phyloP scores from a whole-genome alignment of 441 rosid genomes.

The Manihot esculenta region DNA sequence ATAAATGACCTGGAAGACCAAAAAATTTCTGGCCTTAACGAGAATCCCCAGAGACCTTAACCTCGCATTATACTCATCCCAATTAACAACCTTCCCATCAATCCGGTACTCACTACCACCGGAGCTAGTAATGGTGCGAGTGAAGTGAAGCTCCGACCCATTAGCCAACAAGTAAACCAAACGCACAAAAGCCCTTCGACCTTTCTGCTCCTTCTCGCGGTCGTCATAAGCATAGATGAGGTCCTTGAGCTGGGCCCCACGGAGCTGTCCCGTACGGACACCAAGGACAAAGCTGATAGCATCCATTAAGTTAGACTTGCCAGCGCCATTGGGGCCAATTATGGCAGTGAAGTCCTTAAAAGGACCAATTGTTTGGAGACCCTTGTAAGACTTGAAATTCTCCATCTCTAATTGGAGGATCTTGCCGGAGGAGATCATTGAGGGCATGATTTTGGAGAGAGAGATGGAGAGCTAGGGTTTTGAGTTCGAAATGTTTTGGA shows the following conservation, averaged over 20 bases:
- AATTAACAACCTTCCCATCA: slow-evolving; percentile 71
- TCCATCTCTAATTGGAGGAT: slow-evolving; percentile 81
- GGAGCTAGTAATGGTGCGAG: slow-evolving; percentile 65
- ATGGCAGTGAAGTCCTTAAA: slow-evolving; percentile 98
- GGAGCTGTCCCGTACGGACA: slow-evolving; percentile 93
- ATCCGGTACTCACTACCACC: slow-evolving; percentile 94
- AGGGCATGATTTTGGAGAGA: slow-evolving; percentile 52
- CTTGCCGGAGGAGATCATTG: slow-evolving; percentile 68
- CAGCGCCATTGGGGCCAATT: slow-evolving; percentile 97
- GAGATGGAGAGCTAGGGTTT: slow-evolving; percentile 14
- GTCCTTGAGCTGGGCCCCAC: slow-evolving; percentile 96
- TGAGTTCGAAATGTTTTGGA: neutral
- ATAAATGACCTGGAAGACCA: slow-evolving; percentile 87
- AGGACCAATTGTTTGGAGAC: slow-evolving; percentile 80
- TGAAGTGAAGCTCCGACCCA: slow-evolving; percentile 81
- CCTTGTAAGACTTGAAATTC: slow-evolving; percentile 98
- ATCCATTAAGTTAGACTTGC: slow-evolving; percentile 98
- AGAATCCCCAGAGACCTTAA: slow-evolving; percentile 86
- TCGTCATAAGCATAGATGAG: slow-evolving; percentile 93
- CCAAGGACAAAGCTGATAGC: slow-evolving; percentile 99
- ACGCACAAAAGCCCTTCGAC: slow-evolving; percentile 83
- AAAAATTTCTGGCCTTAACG: slow-evolving; percentile 95
- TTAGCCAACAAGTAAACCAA: slow-evolving; percentile 69
- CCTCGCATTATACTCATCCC: slow-evolving; percentile 87
- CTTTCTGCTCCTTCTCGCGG: slow-evolving; percentile 88